phyloP scores from a whole-genome alignment of 805 yeast species.

The Zygotorulaspora danielsina region DNA sequence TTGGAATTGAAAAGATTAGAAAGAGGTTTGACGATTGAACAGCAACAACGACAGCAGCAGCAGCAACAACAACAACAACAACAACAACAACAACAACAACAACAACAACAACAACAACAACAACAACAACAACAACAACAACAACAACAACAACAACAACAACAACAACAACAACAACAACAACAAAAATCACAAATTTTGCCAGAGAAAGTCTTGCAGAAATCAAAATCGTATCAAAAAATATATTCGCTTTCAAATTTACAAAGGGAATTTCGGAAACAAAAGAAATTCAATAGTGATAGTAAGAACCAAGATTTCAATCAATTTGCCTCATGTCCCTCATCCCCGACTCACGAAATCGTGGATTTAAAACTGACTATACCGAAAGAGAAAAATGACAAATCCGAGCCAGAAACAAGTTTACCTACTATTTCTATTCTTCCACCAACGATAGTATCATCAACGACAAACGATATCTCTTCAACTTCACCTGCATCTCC shows the following conservation, averaged over 20 bases:
- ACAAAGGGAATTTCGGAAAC: conserved; percentile 23
- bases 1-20: conserved; percentile 31
- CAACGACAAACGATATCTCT: conserved; percentile 2
- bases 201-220: conserved; percentile 10
- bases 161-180: background rate
- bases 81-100: background rate
- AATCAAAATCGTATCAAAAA: conserved; percentile 21
- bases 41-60: background rate
- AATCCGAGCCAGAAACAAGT: conserved; percentile 1
- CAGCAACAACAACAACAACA: background rate
- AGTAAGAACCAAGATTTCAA: conserved; percentile 2
- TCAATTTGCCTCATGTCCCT: conserved; percentile 7
- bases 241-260: conserved; percentile 25
- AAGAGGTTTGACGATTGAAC: conserved; percentile 21
- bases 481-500: conserved; percentile 7
- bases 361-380: conserved; percentile 8
- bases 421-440: background rate
- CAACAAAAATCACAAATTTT: background rate
- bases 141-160: conserved; percentile 1
- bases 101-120: background rate
- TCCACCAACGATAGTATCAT: conserved; percentile 1
- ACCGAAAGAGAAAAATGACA: conserved; percentile 1
- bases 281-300: conserved; percentile 5
- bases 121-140: background rate
- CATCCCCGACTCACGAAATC: conserved; percentile 8